phyloP scores from a whole-genome alignment of 768 basidiomycete species.

The Leccinum arenicola region DNA sequence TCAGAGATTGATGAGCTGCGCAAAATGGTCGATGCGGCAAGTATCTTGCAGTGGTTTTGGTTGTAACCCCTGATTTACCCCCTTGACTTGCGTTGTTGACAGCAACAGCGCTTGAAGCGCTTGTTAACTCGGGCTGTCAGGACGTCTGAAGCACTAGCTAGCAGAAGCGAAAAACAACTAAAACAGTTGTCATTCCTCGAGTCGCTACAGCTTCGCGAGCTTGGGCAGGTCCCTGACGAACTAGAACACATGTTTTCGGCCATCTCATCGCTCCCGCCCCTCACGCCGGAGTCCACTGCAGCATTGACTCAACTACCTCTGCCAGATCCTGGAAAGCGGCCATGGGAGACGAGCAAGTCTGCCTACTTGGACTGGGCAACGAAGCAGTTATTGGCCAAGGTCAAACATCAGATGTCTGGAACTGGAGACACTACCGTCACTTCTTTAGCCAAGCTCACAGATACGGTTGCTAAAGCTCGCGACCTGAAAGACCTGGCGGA shows the following conservation, averaged over 20 bases:
- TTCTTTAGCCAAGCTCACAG: slow-evolving; percentile 18
- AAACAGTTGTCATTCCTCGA: slow-evolving; percentile 44
- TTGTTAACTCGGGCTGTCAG: slow-evolving; percentile 53
- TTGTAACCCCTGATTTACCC: slow-evolving; percentile 7
- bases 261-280: slow-evolving; percentile 48
- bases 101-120: slow-evolving; percentile 70
- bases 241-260: slow-evolving; percentile 44
- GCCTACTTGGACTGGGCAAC: slow-evolving; percentile 82
- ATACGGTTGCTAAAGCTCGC: slow-evolving; percentile 16
- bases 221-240: slow-evolving; percentile 40
- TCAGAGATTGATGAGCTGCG: slow-evolving; percentile 69
- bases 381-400: slow-evolving; percentile 44
- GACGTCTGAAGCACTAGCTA: slow-evolving; percentile 43
- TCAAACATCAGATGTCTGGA: slow-evolving; percentile 19
- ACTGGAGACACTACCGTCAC: slow-evolving; percentile 21
- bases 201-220: slow-evolving; percentile 36
- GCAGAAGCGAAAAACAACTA: slow-evolving; percentile 44
- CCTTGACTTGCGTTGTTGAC: slow-evolving; percentile 4
- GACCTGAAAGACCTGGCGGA: slow-evolving; percentile 21
- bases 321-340: slow-evolving; percentile 61
- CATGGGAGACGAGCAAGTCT: slow-evolving; percentile 72
- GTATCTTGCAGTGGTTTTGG: slow-evolving; percentile 26
- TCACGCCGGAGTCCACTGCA: slow-evolving; percentile 39
- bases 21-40: slow-evolving; percentile 64
- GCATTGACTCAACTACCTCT: slow-evolving; percentile 32